Base-by-base conservation (phyloP, 306 rosid genomes). In the Spatholobus suberectus region DNA sequence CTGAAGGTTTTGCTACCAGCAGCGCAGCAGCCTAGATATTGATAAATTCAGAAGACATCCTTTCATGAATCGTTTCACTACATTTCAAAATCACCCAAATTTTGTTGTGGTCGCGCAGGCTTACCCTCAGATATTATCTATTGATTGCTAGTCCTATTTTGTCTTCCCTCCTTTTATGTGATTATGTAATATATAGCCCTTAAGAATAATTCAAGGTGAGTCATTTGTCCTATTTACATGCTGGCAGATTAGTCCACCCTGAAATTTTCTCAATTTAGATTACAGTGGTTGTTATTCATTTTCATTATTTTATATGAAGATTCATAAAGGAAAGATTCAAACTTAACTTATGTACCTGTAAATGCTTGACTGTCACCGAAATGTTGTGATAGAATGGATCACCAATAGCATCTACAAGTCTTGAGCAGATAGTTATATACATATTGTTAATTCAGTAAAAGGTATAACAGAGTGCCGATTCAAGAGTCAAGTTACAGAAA, bases 211-310 rank as follows among this genome's bases (percentile, higher is more conserved):
- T 71, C 37, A 51, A 46, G 86, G 73, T 41, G 69, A 65, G 62
- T 58, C 77, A 54, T 75, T 78, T 37, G 75, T 87, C 76, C 70
- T 54, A 74, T 26, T 51, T 23, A 5, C 32, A 44, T 54, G 75
- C 78, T 29, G 23, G 34, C 5, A 20, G 62, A 52, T 35, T 26
- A 12, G 61, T n/a, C n/a, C n/a, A n/a, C n/a, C n/a, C n/a, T n/a
- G n/a, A n/a, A n/a, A n/a, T n/a, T n/a, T n/a, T n/a, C n/a, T n/a
- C n/a, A n/a, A n/a, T n/a, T n/a, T n/a, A n/a, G n/a, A n/a, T n/a
- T n/a, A n/a, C n/a, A 40, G 14, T 67, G 40, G 27, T 14, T 37
- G 75, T 49, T 32, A 8, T 27, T 10, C 51, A 41, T 73, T 67
- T 55, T 72, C 62, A 51, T 78, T 35, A 43, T 78, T 78, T 47